phyloP scores from a whole-genome alignment of 192 early-diverging fungal genomes.

The Coemansia sp. region DNA sequence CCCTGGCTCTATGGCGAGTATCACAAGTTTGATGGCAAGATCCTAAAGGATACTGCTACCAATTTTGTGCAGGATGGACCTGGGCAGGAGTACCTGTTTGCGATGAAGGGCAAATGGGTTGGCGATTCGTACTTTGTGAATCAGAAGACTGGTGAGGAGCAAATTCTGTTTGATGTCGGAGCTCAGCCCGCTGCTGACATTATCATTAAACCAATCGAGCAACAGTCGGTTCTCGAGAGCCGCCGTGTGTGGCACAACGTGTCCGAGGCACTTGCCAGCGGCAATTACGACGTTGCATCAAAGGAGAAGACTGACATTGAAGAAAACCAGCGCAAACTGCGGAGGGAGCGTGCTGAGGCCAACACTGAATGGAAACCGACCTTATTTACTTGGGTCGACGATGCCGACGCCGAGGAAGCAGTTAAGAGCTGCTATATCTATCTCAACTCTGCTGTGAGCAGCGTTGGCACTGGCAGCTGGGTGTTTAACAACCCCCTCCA shows the following conservation, averaged over 20 bases:
- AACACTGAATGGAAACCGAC: conserved; percentile 57
- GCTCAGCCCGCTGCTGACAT: conserved; percentile 57
- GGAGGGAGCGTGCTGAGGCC: conserved; percentile 60
- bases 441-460: conserved; percentile 45
- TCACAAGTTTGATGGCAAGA: conserved; percentile 69
- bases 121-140: conserved; percentile 62
- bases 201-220: conserved; percentile 54
- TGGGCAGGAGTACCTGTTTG: conserved; percentile 35
- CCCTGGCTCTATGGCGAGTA: conserved; percentile 80
- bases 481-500: conserved; percentile 33
- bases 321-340: conserved; percentile 61
- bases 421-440: conserved; percentile 42
- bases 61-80: conserved; percentile 21
- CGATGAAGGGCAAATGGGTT: conserved; percentile 68
- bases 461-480: conserved; percentile 50
- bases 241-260: conserved; percentile 71
- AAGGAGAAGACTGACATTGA: conserved; percentile 70
- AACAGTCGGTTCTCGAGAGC: conserved; percentile 66
- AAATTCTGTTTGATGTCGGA: conserved; percentile 62
- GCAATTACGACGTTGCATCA: conserved; percentile 69
- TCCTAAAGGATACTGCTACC: conserved; percentile 37
- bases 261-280: conserved; percentile 62
- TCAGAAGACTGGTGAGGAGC: conserved; percentile 50
- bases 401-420: conserved; percentile 35
- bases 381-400: conserved; percentile 52